Percentiles rank a stretch among this genome's conserved stretches.
These are phyloP conservation scores for Fusarium gaditjirri DNA, from an alignment of 2,329 filamentous ascomycete species.

Conservation along the genomic window DNA sequence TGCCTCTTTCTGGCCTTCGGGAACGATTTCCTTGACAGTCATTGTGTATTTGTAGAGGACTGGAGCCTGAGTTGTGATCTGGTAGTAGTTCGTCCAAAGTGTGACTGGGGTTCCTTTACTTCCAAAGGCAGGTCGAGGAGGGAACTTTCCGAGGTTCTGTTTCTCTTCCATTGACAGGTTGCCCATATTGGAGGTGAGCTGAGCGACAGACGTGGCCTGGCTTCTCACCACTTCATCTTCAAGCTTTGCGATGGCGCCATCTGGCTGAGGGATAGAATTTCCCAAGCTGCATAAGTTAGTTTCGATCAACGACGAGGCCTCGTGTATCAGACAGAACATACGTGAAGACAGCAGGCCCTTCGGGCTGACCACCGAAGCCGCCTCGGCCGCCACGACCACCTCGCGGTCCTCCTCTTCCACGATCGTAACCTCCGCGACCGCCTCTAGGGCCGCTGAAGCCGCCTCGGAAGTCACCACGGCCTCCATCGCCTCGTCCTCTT, in stretches of 20 bases:
- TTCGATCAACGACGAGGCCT: not conserved
- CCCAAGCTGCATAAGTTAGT: constrained; percentile 39
- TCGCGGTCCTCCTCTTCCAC: constrained; percentile 36
- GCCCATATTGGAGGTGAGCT: constrained; percentile 52
- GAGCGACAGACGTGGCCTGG: constrained; percentile 43
- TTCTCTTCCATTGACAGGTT: constrained; percentile 47
- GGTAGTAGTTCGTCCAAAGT: constrained; percentile 67
- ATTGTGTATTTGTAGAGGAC: constrained; percentile 60
- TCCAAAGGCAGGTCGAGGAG: constrained; percentile 62
- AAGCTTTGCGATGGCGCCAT: constrained; percentile 48
- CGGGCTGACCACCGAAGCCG: not conserved
- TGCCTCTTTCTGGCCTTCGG: constrained; percentile 16
- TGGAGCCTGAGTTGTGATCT: constrained; percentile 52
- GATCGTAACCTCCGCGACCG: constrained; percentile 34
- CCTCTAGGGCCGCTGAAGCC: constrained; percentile 29
- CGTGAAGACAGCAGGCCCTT: constrained; percentile 32
- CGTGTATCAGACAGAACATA: constrained; percentile 15
- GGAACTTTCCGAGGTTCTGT: constrained; percentile 49
- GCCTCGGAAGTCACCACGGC: constrained; percentile 27
- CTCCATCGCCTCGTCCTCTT: constrained; percentile 32
- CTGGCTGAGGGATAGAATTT: constrained; percentile 33
- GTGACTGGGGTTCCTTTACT: constrained; percentile 53
- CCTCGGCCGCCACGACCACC: constrained; percentile 31
- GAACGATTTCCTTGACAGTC: constrained; percentile 46
- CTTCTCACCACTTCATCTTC: constrained; percentile 54